A percentile compares a stretch with the other conserved stretches of the same genome.
phyloP scores from a whole-genome alignment of 306 rosid genomes.

The Fragaria iinumae region DNA sequence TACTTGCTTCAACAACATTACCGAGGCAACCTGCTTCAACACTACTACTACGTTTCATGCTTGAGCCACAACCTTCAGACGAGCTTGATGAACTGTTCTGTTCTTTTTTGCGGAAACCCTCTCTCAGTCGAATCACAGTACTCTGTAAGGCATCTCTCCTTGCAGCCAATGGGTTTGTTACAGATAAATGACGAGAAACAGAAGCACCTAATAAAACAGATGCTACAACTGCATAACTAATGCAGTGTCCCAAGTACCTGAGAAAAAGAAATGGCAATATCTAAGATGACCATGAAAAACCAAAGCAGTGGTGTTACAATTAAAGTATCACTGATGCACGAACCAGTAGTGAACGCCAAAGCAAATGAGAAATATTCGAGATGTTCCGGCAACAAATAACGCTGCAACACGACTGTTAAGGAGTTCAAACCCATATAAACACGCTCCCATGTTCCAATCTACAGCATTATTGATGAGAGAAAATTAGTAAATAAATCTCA shows the following conservation, averaged over 20 bases:
- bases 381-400: slow-evolving; percentile 90
- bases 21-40: slow-evolving; percentile 85
- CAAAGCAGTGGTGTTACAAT: slow-evolving; percentile 15
- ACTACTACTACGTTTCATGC: slow-evolving; percentile 97
- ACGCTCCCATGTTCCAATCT: slow-evolving; percentile 99
- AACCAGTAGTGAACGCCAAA: slow-evolving; percentile 98
- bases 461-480: slow-evolving; percentile 31
- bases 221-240: slow-evolving; percentile 97
- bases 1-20: slow-evolving; percentile 63
- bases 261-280: slow-evolving; percentile 20
- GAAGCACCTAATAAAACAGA: slow-evolving; percentile 91
- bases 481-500: neutral
- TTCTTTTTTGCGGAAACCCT: slow-evolving; percentile 94
- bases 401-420: slow-evolving; percentile 85
- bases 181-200: slow-evolving; percentile 93
- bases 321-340: slow-evolving; percentile 31
- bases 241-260: slow-evolving; percentile 99
- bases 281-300: slow-evolving; percentile 31
- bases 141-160: slow-evolving; percentile 99
- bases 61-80: slow-evolving; percentile 98
- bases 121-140: slow-evolving; percentile 93
- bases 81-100: slow-evolving; percentile 96
- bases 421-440: slow-evolving; percentile 93
- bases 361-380: slow-evolving; percentile 96
- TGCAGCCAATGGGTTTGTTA: slow-evolving; percentile 85